These are phyloP conservation scores for Kodamaea sp. DNA, from an alignment of 1,139 yeast genomes.

Conservation along the genomic window DNA sequence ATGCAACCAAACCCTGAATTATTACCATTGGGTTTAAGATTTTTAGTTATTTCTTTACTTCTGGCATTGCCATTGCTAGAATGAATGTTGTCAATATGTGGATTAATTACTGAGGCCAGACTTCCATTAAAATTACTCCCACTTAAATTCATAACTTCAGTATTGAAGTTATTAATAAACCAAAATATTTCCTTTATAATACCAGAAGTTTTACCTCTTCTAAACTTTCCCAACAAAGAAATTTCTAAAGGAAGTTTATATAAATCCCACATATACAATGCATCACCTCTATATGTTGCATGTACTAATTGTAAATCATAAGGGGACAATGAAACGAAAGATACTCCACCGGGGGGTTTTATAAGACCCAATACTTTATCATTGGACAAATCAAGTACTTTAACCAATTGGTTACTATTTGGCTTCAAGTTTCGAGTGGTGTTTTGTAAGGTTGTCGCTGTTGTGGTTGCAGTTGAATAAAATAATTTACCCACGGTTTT, in stretches of 20 bases:
- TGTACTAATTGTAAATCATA: slow-evolving; percentile 58
- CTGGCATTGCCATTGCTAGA: too few species aligned
- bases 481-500: slow-evolving; percentile 27
- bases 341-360: slow-evolving; percentile 58
- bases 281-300: slow-evolving; percentile 59
- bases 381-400: slow-evolving; percentile 45
- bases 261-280: slow-evolving; percentile 62
- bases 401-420: slow-evolving; percentile 34
- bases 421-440: slow-evolving; percentile 24
- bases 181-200: slow-evolving; percentile 50
- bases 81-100: too few species aligned
- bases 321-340: slow-evolving; percentile 59
- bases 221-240: slow-evolving; percentile 55
- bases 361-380: slow-evolving; percentile 48
- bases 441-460: slow-evolving; percentile 29
- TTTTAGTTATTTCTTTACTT: too few species aligned
- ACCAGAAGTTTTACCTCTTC: slow-evolving; percentile 64
- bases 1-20: slow-evolving; percentile 53
- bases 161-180: slow-evolving; percentile 34
- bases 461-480: slow-evolving; percentile 37
- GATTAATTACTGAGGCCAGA: too few species aligned
- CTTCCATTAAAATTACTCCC: neutral
- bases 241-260: slow-evolving; percentile 51
- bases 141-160: slow-evolving; percentile 1
- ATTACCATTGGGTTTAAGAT: slow-evolving; percentile 15